phyloP scores from a whole-genome alignment of 2,329 filamentous ascomycete genomes.

The Claviceps sp. region DNA sequence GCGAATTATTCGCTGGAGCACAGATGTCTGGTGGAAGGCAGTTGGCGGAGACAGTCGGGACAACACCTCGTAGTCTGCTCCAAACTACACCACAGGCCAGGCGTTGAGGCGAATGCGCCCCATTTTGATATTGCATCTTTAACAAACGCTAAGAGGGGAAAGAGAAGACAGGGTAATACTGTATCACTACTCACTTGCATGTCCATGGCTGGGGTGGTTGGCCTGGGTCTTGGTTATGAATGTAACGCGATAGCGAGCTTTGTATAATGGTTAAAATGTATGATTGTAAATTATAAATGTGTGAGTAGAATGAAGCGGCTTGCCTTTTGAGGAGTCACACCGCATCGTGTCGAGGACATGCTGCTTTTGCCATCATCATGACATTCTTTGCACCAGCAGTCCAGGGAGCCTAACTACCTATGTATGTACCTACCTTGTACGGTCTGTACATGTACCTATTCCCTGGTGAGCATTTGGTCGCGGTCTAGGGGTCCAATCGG shows the following conservation, averaged over 20 bases:
- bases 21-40: constrained; percentile 87
- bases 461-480: background rate
- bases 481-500: background rate
- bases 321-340: background rate
- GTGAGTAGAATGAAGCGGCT: background rate
- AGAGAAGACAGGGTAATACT: constrained; percentile 1
- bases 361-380: no score
- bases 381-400: no score
- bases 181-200: constrained; percentile 6
- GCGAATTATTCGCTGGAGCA: constrained; percentile 75
- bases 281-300: background rate
- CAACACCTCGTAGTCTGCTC: constrained; percentile 3
- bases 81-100: background rate
- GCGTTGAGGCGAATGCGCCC: constrained; percentile 3
- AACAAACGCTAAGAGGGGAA: background rate
- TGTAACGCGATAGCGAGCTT: background rate
- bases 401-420: no score
- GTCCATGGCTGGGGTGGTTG: background rate
- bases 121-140: background rate
- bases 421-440: no score
- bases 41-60: constrained; percentile 56
- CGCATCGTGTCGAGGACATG: no score
- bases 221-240: constrained; percentile 11
- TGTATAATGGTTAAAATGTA: constrained; percentile 1
- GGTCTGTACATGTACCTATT: no score